Evolutionary conservation across 176 grass and related monocot species (phyloP).

Genomic region (Alloteropsis semialata): DNA sequence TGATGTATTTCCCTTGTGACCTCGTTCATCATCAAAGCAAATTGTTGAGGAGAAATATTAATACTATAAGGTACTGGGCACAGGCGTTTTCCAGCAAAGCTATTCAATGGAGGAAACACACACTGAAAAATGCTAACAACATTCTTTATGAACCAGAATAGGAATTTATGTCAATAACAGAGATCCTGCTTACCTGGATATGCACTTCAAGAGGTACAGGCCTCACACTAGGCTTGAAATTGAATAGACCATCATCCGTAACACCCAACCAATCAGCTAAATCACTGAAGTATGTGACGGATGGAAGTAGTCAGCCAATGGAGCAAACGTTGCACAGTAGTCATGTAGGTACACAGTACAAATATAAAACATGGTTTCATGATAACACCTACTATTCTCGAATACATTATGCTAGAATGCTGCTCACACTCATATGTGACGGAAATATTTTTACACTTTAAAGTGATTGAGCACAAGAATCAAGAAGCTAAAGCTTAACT

Average conservation of each 20-base stretch:
- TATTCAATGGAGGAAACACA: slow-evolving; percentile 7
- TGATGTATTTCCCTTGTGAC: neutral
- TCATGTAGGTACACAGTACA: neutral
- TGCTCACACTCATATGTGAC: neutral
- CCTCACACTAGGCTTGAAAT: slow-evolving; percentile 98
- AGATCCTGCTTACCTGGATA: slow-evolving; percentile 69
- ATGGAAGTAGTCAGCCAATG: slow-evolving; percentile 11
- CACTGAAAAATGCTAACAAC: slow-evolving; percentile 11
- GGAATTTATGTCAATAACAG: slow-evolving; percentile 16
- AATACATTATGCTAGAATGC: neutral
- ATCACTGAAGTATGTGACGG: slow-evolving; percentile 54
- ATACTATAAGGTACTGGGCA: neutral
- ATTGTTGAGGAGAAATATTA: slow-evolving; percentile 18
- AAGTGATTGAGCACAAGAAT: neutral
- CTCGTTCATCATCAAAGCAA: neutral
- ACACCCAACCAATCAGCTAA: slow-evolving; percentile 95
- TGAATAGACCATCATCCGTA: slow-evolving; percentile 81
- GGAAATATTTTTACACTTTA: neutral
- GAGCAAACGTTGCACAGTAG: neutral
- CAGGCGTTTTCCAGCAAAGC: slow-evolving; percentile 23
- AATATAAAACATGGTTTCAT: neutral
- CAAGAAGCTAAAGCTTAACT: slow-evolving; percentile 13
- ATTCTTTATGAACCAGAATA: slow-evolving; percentile 11
- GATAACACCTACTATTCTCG: slow-evolving; percentile 8
- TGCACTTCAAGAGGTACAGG: slow-evolving; percentile 99